Conservation (phyloP, 1,139 yeast genomes). For the Torulaspora globosa region DNA sequence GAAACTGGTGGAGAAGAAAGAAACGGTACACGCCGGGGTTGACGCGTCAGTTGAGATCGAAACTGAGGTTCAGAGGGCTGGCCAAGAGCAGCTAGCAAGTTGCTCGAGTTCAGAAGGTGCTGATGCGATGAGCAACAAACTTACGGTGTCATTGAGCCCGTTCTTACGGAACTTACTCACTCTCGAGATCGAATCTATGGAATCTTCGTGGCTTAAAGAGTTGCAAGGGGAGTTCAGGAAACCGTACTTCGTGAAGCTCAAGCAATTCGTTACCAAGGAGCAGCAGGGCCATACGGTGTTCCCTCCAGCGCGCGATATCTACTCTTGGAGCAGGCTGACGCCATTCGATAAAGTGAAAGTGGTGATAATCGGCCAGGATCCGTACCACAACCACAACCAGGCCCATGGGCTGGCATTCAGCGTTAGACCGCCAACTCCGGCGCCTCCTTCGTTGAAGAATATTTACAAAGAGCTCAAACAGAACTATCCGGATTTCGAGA, state of each 20-base stretch:
- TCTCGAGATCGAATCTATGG: slow-evolving; percentile 67
- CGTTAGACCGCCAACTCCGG: slow-evolving; percentile 72
- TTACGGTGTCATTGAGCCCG: slow-evolving; percentile 51
- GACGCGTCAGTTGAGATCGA: slow-evolving; percentile 11
- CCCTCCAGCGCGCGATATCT: slow-evolving; percentile 75
- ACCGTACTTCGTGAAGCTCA: slow-evolving; percentile 77
- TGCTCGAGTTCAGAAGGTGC: neutral
- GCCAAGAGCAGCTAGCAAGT: neutral
- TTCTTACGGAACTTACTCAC: slow-evolving; percentile 54
- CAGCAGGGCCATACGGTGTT: slow-evolving; percentile 44
- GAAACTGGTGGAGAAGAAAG: slow-evolving; percentile 4
- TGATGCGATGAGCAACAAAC: slow-evolving; percentile 30
- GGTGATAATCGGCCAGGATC: slow-evolving; percentile 90
- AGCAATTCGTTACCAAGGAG: slow-evolving; percentile 36
- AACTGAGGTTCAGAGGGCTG: neutral
- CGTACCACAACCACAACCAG: slow-evolving; percentile 86
- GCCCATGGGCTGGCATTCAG: slow-evolving; percentile 97
- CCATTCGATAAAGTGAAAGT: slow-evolving; percentile 74
- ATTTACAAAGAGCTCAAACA: slow-evolving; percentile 80
- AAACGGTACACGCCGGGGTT: neutral
- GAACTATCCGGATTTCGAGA: slow-evolving; percentile 59
- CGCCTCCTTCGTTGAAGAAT: slow-evolving; percentile 89
- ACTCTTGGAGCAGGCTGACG: slow-evolving; percentile 88
- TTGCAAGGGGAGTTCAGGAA: slow-evolving; percentile 71
- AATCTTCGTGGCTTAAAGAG: slow-evolving; percentile 71